These are phyloP conservation scores for Pistacia vera DNA, from an alignment of 345 rosid genomes.

Conservation along the genomic window DNA sequence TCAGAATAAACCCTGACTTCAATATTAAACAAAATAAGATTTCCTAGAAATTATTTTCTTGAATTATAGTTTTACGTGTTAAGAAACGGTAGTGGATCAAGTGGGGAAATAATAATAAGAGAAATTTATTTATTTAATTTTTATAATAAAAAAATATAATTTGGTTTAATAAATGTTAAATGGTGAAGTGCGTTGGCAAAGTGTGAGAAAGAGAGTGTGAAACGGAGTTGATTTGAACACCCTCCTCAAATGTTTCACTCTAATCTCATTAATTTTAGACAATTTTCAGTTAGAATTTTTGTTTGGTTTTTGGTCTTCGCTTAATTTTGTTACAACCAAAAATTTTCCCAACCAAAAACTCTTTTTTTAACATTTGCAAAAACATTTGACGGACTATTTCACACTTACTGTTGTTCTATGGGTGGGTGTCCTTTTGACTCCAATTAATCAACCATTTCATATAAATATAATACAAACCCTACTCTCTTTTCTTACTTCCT, in stretches of 20 bases:
- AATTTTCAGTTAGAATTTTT: constrained; percentile 41
- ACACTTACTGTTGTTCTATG: constrained; percentile 36
- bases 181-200: constrained; percentile 57
- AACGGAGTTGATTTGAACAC: constrained; percentile 48
- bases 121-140: no score
- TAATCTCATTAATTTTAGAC: constrained; percentile 43
- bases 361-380: constrained; percentile 11
- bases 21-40: no score
- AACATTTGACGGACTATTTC: neutral
- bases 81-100: no score
- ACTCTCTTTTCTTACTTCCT: constrained; percentile 26
- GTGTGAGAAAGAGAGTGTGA: constrained; percentile 80
- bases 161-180: no score
- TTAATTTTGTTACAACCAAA: neutral
- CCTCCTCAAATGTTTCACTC: constrained; percentile 30
- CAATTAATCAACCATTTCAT: neutral
- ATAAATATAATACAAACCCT: constrained; percentile 28
- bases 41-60: no score
- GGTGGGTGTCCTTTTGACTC: constrained; percentile 32
- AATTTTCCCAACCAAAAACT: neutral
- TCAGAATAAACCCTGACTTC: no score
- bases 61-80: no score
- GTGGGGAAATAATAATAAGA: no score
- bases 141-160: no score
- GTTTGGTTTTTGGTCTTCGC: constrained; percentile 19